Base-by-base conservation (phyloP, 2,329 filamentous ascomycete species). In the Chalara sp. region DNA sequence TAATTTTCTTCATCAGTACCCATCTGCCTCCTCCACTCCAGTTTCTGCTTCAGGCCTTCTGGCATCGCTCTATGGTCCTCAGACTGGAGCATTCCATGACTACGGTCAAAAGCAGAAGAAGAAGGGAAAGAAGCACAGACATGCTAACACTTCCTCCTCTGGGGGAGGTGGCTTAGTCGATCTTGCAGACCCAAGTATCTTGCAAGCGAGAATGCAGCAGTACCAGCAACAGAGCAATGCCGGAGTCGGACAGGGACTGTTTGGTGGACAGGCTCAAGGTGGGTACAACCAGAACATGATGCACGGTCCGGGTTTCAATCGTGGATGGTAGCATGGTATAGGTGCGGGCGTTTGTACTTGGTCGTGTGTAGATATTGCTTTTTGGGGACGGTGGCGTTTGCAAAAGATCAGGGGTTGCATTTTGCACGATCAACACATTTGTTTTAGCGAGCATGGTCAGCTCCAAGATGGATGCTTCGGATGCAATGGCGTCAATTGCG, bases 121-220 rank as follows among this genome's bases (percentile, higher is more conserved):
- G 84, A 96, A 96, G 89, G 90, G 90, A 79, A 96, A 96, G 84
- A 96, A 96, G 89, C 92, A 96, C 81, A 95, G 91, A 85, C 91
- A 96, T 86, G 92, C 90, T 93, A 96, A 96, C 89, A 96, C 92
- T 92, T 96, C 91, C 88, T 97, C 92, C 84, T 95, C 90, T 84
- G 87, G 87, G 79, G 91, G 90, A 83, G 89, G 89, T 88, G 91
- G 89, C 79, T 84, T 96, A 92, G 91, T 95, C 79, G 91, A 97
- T 95, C 89, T 96, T 91, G 89, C 88, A 80, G 91, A 97, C 89
- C 92, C 92, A 81, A 96, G 89, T 81, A 96, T 96, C 81, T 84
- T 97, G 80, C 91, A 96, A 79, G 89, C 89, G 73, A 89, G 91
- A 81, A 87, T 95, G 80, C 91, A 95, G 74, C 88, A 37, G 35